Base-by-base conservation (phyloP, 371 early-diverging fungal species). In the Mortierella sp. region DNA sequence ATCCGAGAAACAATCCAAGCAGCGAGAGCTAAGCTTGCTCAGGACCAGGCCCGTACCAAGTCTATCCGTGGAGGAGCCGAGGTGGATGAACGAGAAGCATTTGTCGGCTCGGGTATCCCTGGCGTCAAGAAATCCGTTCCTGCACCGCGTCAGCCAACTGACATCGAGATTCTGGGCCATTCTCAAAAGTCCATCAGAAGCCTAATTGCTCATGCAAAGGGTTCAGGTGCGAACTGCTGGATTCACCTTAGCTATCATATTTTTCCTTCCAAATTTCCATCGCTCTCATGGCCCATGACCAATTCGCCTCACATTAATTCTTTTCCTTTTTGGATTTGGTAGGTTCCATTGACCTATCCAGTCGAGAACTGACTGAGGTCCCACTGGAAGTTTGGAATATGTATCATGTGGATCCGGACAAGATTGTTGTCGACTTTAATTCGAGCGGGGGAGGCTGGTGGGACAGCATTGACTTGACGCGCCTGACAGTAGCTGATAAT, bases 321-420 rank as follows among this genome's bases (percentile, higher is more conserved):
- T 43, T 12, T 18, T 2, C 4, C 57, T 65, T 37, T 47, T 48
- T 43, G 11, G 5, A 12, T 57, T 21, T 28, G 50, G 37, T 63
- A 62, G 94, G 95, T 18, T 88, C 85, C 60, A 82, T 96, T 44
- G 91, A 93, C 69, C 81, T 96, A 18, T 88, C 93, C 21, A 87
- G 85, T 72, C 86, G 92, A 63, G 75, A 80, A 25, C 80, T 96
- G 57, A 81, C 82, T 0, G 82, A 71, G 11, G 74, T 96, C 21
- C 95, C 96, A 0, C 80, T 85, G 21, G 87, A 85, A 50, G 84
- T 94, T 6, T 89, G 87, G 83, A 84, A 83, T 19, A 87, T 89
- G 88, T 89, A 90, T 60, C 87, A 87, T 68, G 85, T 86, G 29
- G 90, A 89, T 65, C 85, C 87, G 19, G 84, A 87, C 51, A 80